Evolutionary conservation across 805 yeast species (phyloP).

Genomic region (Ogataea haglerorum): DNA sequence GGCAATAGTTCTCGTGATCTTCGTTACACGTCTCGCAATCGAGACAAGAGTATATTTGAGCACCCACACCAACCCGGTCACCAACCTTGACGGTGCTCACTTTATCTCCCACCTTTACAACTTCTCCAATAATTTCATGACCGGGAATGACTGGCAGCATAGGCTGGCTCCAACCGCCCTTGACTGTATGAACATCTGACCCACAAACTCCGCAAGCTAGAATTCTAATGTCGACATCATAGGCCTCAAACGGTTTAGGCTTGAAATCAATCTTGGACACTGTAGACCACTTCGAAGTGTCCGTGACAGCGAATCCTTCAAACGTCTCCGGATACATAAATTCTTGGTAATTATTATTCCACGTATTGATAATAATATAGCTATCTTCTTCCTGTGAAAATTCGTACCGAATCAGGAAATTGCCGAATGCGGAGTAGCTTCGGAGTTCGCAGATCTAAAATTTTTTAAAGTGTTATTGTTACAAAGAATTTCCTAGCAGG

Average conservation of each 20-base stretch:
- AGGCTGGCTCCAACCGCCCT: conserved; percentile 45
- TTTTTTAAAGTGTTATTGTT: no score
- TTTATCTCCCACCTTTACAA: conserved; percentile 53
- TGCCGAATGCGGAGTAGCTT: no score
- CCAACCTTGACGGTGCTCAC: conserved; percentile 56
- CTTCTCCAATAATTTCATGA: conserved; percentile 63
- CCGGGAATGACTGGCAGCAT: conserved; percentile 43
- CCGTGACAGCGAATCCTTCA: conserved; percentile 37
- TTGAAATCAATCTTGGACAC: conserved; percentile 26
- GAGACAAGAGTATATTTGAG: conserved; percentile 58
- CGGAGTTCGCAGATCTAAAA: no score
- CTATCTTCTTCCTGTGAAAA: no score
- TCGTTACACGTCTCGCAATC: conserved; percentile 58
- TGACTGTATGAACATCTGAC: conserved; percentile 52
- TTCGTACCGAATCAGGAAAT: no score
- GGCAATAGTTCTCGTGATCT: conserved; percentile 47
- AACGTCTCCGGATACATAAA: conserved; percentile 34
- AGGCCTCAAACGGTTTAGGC: conserved; percentile 37
- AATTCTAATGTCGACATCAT: conserved; percentile 43
- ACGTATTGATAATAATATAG: no score
- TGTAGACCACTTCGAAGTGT: conserved; percentile 33
- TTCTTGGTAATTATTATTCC: background rate
- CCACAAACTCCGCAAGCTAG: conserved; percentile 57
- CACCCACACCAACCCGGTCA: conserved; percentile 78
- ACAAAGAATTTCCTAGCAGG: no score